These are phyloP conservation scores for Ogataea pignaliae DNA, from an alignment of 805 yeast genomes.

Conservation along the genomic window DNA sequence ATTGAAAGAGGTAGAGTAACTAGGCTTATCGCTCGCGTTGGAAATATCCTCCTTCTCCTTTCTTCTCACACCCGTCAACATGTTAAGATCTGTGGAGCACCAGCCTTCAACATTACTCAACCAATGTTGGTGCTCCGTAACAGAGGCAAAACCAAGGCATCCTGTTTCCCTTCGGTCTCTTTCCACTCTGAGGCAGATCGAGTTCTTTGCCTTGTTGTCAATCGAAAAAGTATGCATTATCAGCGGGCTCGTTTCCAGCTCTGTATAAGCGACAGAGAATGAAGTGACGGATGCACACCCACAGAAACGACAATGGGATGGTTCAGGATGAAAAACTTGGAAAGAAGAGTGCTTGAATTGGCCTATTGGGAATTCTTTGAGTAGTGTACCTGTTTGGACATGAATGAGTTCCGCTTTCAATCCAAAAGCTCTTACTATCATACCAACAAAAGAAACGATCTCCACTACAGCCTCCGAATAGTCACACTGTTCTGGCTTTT, in stretches of 20 bases:
- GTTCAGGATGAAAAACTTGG: slow-evolving; percentile 74
- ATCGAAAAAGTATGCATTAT: slow-evolving; percentile 71
- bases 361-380: slow-evolving; percentile 59
- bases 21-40: slow-evolving; percentile 7
- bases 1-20: slow-evolving; percentile 12
- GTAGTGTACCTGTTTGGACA: slow-evolving; percentile 69
- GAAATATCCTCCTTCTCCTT: slow-evolving; percentile 32
- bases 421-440: slow-evolving; percentile 59
- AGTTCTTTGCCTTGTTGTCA: slow-evolving; percentile 70
- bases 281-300: slow-evolving; percentile 81
- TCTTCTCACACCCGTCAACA: slow-evolving; percentile 62
- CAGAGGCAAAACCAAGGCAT: slow-evolving; percentile 80
- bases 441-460: slow-evolving; percentile 67
- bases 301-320: slow-evolving; percentile 86
- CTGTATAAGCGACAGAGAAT: slow-evolving; percentile 69
- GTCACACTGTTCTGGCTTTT: slow-evolving; percentile 7
- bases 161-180: slow-evolving; percentile 90
- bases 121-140: slow-evolving; percentile 66
- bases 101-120: slow-evolving; percentile 65
- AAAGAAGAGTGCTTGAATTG: slow-evolving; percentile 57
- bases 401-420: slow-evolving; percentile 64
- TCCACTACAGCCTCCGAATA: slow-evolving; percentile 35
- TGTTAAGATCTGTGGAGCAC: slow-evolving; percentile 74
- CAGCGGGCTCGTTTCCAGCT: slow-evolving; percentile 48
- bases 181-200: slow-evolving; percentile 82